Evolutionary conservation across 139 green algal genomes (phyloP).

Genomic region (Eudorina sp.): DNA sequence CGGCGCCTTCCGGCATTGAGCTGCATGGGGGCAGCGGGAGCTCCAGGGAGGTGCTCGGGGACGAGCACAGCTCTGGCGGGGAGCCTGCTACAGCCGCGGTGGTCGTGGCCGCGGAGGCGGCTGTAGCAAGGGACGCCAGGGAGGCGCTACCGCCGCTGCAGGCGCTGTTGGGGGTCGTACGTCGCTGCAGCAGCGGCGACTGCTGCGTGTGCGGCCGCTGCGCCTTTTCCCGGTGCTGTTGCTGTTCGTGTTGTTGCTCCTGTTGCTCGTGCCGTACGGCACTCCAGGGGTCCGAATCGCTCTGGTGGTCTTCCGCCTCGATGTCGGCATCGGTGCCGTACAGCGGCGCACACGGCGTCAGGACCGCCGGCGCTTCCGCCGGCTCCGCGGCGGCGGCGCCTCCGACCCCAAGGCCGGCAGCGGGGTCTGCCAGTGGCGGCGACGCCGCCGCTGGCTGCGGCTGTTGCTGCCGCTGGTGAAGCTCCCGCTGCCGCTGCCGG

Average conservation of each 20-base stretch:
- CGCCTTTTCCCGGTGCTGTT: too few relatives aligned
- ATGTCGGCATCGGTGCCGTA: not conserved
- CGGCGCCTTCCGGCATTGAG: too few relatives aligned
- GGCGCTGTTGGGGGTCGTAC: not conserved
- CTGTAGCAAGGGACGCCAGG: not conserved
- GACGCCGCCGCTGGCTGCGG: not conserved
- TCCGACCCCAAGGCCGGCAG: not conserved
- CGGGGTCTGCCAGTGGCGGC: not conserved
- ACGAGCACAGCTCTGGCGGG: not conserved
- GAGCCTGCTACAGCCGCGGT: slow-evolving; percentile 1
- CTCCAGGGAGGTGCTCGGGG: not conserved
- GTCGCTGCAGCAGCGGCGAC: not conserved
- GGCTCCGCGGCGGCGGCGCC: too few relatives aligned
- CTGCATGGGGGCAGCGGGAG: not conserved
- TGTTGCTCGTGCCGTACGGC: not conserved
- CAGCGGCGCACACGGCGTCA: not conserved
- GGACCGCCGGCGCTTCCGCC: not conserved
- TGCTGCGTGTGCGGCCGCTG: too few relatives aligned
- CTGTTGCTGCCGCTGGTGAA: not conserved
- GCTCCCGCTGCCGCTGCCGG: not conserved
- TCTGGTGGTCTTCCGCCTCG: not conserved
- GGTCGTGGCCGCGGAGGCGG: not conserved
- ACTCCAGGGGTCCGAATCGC: not conserved
- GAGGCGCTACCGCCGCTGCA: not conserved
- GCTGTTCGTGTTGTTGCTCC: too few relatives aligned